Conservation (phyloP, 805 yeast genomes). For the Myxozyma geophila region DNA sequence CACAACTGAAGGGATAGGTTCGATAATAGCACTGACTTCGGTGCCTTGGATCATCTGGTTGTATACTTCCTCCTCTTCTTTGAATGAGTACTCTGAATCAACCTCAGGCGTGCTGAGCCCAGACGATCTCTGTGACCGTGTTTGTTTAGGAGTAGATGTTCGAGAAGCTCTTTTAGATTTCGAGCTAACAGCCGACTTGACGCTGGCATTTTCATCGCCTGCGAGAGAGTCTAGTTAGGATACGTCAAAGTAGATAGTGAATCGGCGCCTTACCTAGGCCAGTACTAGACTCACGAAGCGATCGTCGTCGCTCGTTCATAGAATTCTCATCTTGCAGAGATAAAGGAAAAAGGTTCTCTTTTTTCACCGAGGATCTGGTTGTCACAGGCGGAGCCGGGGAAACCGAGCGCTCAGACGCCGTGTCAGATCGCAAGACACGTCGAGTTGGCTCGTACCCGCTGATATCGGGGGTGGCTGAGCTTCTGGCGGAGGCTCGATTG, state of each 20-base stretch:
- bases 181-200: background rate
- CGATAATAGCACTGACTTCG: background rate
- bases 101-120: background rate
- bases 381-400: background rate
- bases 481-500: background rate
- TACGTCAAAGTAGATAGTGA: background rate
- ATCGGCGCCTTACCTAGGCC: background rate
- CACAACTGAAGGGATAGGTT: background rate
- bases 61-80: constrained; percentile 25
- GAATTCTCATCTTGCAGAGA: constrained; percentile 1
- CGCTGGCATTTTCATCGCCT: constrained; percentile 1
- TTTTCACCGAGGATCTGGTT: constrained; percentile 3
- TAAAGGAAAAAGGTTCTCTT: background rate
- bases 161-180: background rate
- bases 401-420: background rate
- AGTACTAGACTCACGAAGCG: constrained; percentile 15
- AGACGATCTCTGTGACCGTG: background rate
- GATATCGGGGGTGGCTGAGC: background rate
- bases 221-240: background rate
- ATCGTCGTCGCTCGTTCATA: constrained; percentile 11
- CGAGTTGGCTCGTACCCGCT: background rate
- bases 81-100: constrained; percentile 20
- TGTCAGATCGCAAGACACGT: background rate
- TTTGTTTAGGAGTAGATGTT: background rate
- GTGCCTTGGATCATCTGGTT: background rate